Evolutionary conservation across 768 basidiomycete genomes (phyloP), one percentile per base, ranked within the genome.

Genomic region (Hypholoma fasciculare): DNA sequence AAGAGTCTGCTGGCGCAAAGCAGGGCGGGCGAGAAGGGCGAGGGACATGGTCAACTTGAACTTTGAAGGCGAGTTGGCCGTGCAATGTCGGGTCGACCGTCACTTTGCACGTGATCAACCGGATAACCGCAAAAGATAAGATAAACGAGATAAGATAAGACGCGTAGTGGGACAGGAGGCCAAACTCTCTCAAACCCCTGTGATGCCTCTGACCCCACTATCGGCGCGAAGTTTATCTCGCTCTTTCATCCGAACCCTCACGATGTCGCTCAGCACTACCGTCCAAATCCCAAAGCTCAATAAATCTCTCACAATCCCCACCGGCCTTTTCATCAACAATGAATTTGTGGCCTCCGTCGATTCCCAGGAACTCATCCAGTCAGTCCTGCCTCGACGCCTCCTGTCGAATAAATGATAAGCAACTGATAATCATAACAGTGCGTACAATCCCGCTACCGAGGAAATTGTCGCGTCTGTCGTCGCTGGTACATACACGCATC

Each of bases 261-360:
- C 67, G 63, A 87, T 88, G 85, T 65, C 81, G 49, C 75, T 72
- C 56, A 63, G 70, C 52, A 74, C 71, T 52, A 74, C 69, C 37
- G 61, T 87, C 48, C 65, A 68, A 51, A 64, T 85, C 56, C 72
- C 78, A 30, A 67, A 71, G 51, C 69, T 75, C 26, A 74, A 77
- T 54, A 84, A 82, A 69, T 68, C 76, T 65, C 76, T 92, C 50
- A 76, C 76, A 37, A 79, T 95, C 38, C 87, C 88, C 9, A 92
- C 90, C 7, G 93, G 93, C 16, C 80, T 96, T 23, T 98, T 92
- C 77, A 95, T 98, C 74, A 87, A 95, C 78, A 93, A 92, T 69
- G 82, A 94, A 68, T 96, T 94, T 66, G 88, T 92, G 27, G 71
- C 85, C n/a, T 91, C 90, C 6, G 78, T 81, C 23, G 88, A 91